Evolutionary conservation across 768 basidiomycete genomes (phyloP).

Genomic region (Leccinellum rugosiceps): DNA sequence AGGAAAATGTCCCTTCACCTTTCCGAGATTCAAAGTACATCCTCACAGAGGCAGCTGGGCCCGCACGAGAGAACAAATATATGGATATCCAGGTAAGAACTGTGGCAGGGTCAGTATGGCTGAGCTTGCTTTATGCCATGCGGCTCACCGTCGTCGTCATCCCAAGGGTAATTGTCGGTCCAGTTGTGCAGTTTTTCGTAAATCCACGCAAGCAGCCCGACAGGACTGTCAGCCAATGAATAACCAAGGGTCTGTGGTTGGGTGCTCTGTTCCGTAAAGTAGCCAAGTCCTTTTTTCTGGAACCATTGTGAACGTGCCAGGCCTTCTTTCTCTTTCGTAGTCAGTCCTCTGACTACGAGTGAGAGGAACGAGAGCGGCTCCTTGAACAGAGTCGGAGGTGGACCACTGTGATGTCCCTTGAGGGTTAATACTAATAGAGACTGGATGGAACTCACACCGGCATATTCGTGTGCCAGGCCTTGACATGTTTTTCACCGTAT

Average conservation of each 20-base stretch:
- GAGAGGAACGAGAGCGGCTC: conserved; percentile 30
- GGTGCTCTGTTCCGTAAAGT: conserved; percentile 34
- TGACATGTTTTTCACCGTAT: conserved; percentile 42
- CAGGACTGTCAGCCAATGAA: conserved; percentile 53
- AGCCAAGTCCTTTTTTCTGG: conserved; percentile 27
- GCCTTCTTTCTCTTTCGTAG: conserved; percentile 24
- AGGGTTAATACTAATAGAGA: background rate
- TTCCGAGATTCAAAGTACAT: conserved; percentile 52
- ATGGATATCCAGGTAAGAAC: conserved; percentile 61
- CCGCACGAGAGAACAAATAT: conserved; percentile 56
- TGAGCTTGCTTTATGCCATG: background rate
- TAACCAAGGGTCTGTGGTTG: conserved; percentile 56
- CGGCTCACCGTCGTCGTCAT: conserved; percentile 50
- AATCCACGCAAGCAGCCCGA: conserved; percentile 51
- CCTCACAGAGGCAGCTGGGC: conserved; percentile 53
- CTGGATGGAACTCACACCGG: conserved; percentile 34
- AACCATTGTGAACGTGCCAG: conserved; percentile 21
- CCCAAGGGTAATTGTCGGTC: conserved; percentile 55
- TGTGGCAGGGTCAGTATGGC: conserved; percentile 17
- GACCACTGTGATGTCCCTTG: conserved; percentile 12
- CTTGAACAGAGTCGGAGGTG: conserved; percentile 19
- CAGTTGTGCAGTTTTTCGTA: conserved; percentile 49
- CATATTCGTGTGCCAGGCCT: conserved; percentile 53
- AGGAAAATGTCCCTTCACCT: background rate
- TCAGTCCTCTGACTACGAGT: conserved; percentile 28